These are phyloP conservation scores for Plasmodium gonderi DNA, from an alignment of 169 alveolate genomes.

Conservation along the genomic window DNA sequence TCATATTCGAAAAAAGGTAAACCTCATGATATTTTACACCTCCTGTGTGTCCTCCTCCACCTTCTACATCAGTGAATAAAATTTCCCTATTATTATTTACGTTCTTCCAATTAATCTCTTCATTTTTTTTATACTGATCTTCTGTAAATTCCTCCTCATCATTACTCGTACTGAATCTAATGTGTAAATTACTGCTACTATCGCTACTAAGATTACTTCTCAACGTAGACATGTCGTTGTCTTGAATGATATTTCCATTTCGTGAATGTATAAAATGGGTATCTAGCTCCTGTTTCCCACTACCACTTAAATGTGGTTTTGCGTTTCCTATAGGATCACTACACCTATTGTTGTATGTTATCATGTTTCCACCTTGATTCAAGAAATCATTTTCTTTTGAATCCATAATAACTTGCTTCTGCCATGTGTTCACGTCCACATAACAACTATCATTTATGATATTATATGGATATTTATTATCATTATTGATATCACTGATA, in stretches of 20 bases:
- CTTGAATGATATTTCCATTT: not conserved
- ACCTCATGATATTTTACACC: not conserved
- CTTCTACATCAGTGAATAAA: not conserved
- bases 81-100: not conserved
- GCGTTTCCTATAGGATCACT: not conserved
- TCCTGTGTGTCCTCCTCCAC: not conserved
- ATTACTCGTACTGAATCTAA: not conserved
- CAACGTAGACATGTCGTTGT: constrained; percentile 1
- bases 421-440: not conserved
- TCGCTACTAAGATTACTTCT: constrained; percentile 8
- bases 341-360: not conserved
- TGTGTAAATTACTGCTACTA: not conserved
- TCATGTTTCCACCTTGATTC: not conserved
- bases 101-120: not conserved
- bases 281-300: not conserved
- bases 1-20: not conserved
- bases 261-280: not conserved
- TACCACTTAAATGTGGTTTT: not conserved
- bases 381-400: not conserved
- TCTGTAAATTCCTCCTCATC: not conserved
- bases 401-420: not conserved
- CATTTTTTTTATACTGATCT: not conserved
- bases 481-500: not conserved
- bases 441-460: not conserved
- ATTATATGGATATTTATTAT: not conserved